Conservation (phyloP, 2,329 filamentous ascomycete genomes). For the Phaeophleospora eucalypticola region DNA sequence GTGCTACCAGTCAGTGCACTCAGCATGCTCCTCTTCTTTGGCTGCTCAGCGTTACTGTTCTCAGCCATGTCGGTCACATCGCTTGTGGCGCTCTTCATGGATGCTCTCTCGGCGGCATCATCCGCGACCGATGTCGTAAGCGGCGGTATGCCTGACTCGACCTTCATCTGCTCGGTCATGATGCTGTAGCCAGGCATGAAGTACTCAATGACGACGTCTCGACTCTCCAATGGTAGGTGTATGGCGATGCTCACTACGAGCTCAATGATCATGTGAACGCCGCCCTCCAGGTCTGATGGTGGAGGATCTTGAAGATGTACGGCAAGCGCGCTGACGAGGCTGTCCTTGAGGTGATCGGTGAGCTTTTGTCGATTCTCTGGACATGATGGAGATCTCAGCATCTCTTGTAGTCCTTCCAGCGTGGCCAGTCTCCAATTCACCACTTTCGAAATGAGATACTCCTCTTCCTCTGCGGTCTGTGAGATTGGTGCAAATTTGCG, state of each 20-base stretch:
- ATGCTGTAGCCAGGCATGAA: constrained; percentile 72
- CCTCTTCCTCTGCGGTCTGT: constrained; percentile 78
- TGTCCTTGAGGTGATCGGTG: constrained; percentile 57
- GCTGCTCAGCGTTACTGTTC: constrained; percentile 19
- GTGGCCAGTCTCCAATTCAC: constrained; percentile 92
- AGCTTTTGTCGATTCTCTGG: constrained; percentile 61
- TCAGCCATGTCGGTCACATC: constrained; percentile 32
- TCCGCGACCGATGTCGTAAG: constrained; percentile 41
- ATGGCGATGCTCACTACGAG: constrained; percentile 79
- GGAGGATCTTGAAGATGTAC: constrained; percentile 72
- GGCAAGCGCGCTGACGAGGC: constrained; percentile 66
- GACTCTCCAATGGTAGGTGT: constrained; percentile 83
- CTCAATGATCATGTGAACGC: constrained; percentile 88
- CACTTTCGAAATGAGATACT: constrained; percentile 80
- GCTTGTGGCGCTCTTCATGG: constrained; percentile 34
- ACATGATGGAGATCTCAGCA: constrained; percentile 62
- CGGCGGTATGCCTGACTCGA: constrained; percentile 58
- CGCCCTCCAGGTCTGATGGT: constrained; percentile 77
- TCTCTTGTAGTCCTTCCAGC: constrained; percentile 77
- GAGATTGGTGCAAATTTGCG: constrained; percentile 69
- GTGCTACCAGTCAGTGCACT: constrained; percentile 38
- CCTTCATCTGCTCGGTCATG: constrained; percentile 73
- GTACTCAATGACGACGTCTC: constrained; percentile 84
- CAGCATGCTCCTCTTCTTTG: constrained; percentile 41
- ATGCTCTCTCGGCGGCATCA: constrained; percentile 41